Conservation (phyloP, 2,329 filamentous ascomycete genomes). For the Hypoxylon sp. region DNA sequence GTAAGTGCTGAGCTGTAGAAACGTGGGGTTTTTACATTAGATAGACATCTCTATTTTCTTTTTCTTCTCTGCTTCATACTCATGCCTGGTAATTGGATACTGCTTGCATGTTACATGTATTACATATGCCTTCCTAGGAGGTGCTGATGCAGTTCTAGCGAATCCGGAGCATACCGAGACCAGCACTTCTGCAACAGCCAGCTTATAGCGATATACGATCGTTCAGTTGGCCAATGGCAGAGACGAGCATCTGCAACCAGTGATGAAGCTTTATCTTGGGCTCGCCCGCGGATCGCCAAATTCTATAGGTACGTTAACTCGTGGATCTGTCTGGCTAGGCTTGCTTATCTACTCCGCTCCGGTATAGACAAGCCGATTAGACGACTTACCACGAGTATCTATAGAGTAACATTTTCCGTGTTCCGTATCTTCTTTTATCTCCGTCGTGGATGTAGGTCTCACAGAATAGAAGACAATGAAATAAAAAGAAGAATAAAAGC, state of each 20-base stretch:
- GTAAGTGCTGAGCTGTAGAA: too few species aligned
- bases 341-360: constrained; percentile 23
- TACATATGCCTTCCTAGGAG: not conserved
- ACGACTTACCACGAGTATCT: not conserved
- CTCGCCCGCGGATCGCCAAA: constrained; percentile 13
- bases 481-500: not conserved
- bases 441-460: not conserved
- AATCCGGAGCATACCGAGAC: constrained; percentile 9
- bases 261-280: constrained; percentile 13
- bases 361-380: constrained; percentile 1
- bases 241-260: not conserved
- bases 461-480: not conserved
- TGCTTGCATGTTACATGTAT: too few species aligned
- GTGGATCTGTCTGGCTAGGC: not conserved
- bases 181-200: too few species aligned
- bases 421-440: not conserved
- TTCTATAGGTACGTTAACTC: not conserved
- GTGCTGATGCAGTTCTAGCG: not conserved
- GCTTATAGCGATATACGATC: not conserved
- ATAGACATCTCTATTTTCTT: too few species aligned
- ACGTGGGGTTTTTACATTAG: too few species aligned
- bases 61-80: too few species aligned
- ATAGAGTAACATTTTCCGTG: not conserved
- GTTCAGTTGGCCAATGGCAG: constrained; percentile 11
- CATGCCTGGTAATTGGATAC: too few species aligned